Evolutionary conservation across 345 rosid species (phyloP), one percentile per base, ranked within the genome.

Genomic region (Euphorbia peplus): DNA sequence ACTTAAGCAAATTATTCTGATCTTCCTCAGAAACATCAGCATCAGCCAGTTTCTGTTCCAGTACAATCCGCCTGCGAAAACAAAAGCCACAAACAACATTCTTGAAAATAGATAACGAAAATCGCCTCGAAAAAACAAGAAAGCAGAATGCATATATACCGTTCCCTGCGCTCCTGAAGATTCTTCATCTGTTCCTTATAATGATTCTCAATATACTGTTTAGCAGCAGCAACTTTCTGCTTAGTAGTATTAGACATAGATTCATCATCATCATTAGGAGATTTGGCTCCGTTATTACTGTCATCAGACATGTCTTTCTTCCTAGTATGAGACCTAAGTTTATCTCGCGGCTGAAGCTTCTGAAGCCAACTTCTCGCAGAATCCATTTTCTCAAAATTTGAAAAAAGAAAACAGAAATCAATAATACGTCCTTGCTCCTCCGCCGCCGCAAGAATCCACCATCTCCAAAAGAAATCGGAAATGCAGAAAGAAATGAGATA

Each of bases 21-120:
- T 95, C 99, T 82, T 95, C 97, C 83, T 92, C 90, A 1, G 99
- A 91, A 32, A 87, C 97, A 68, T 95, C 97, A 71, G 98, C 99
- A 79, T 95, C 97, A 5, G 93, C 98, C 63, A 95, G 77, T 83
- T 95, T 92, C 86, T 83, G 83, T 76, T 90, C 99, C 83, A 91
- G 63, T 67, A 84, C 66, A 69, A 58, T 78, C 64, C 99, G 85
- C 70, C 98, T 93, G 41, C 8, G 19, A 58, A 64, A 60, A 66
- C 21, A 22, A 42, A 42, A 48, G 42, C 6, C 9, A 8, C 42
- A 39, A 5, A n/a, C n/a, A n/a, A n/a, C n/a, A n/a, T n/a, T n/a
- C n/a, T n/a, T n/a, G n/a, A n/a, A 44, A 3, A 9, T 44, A 44
- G 11, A 46, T 14, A 46, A n/a, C 5, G n/a, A 14, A 12, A 13